Base-by-base conservation (phyloP, 2,329 filamentous ascomycete species). In the Botryotinia globosa region DNA sequence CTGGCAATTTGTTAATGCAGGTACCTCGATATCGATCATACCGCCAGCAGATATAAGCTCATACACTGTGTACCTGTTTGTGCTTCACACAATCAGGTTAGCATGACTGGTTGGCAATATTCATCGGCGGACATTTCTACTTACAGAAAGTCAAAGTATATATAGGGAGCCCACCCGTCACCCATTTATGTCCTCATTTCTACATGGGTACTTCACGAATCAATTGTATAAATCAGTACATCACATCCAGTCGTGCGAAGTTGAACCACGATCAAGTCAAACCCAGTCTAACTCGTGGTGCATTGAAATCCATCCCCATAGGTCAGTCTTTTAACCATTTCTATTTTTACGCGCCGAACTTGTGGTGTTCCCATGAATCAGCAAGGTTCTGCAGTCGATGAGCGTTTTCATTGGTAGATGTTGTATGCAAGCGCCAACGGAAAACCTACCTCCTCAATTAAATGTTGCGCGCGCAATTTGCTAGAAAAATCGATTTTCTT, bases 291-390 rank as follows among this genome's bases (percentile, higher is more conserved):
- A 59, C 58, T 51, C 22, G 51, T 68, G 63, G 37, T 59, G 70
- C 32, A 51, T 34, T 48, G 18, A 67, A 25, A 14, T 22, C 20
- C 25, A 39, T 67, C 14, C 16, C 25, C 25, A 48, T 54, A 42
- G 65, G 65, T 42, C 34, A 56, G 18, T 56, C 34, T 67, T 7
- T 56, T n/a, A 18, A 56, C 18, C 25, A 44, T 61, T 65, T 71
- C 69, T 64, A 65, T 65, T 61, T 72, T 72, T 72, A 72, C 70
- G 70, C 70, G 70, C 70, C 61, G n/a, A 68, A 56, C 63, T 59
- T 68, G 25, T 48, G 32, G 10, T 64, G 44, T 48, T 51, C 29
- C 56, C 42, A 48, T 37, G n/a, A 65, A 65, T 56, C 8, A 65
- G 58, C 67, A 62, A n/a, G 70, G 56, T 39, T 63, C 65, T 72